Conservation (phyloP, 345 rosid genomes). For the Mercurialis annua region DNA sequence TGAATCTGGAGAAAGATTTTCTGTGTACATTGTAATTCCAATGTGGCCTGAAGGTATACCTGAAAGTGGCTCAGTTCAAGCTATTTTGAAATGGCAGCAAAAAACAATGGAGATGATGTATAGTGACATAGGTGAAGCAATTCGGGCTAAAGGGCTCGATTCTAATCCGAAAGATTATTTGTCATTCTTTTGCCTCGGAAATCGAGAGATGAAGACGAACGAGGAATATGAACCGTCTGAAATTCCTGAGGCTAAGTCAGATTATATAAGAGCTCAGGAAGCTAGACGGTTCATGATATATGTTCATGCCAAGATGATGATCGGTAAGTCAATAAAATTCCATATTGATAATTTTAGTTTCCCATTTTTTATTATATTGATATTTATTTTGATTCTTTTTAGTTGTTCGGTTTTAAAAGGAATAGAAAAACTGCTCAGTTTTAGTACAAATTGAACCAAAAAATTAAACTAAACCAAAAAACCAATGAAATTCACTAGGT, state of each 20-base stretch:
- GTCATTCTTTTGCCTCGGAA: conserved; percentile 53
- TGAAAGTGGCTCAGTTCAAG: conserved; percentile 46
- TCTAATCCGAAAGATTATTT: conserved; percentile 46
- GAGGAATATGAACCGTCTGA: conserved; percentile 37
- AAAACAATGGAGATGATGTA: conserved; percentile 61
- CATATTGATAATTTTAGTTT: background rate
- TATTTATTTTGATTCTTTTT: too few relatives aligned
- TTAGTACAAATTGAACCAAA: too few relatives aligned
- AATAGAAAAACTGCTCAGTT: too few relatives aligned
- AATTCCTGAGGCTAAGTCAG: conserved; percentile 34
- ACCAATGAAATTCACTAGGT: too few relatives aligned
- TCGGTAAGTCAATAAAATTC: conserved; percentile 31
- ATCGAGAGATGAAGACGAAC: conserved; percentile 30
- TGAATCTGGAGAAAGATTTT: conserved; percentile 45
- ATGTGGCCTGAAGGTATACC: conserved; percentile 67
- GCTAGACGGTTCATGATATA: conserved; percentile 55
- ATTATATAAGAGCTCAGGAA: conserved; percentile 45
- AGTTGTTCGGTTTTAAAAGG: too few relatives aligned
- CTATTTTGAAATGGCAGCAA: conserved; percentile 49
- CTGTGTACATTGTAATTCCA: conserved; percentile 42
- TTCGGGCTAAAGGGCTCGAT: conserved; percentile 33
- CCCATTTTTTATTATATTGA: too few relatives aligned
- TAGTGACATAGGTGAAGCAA: conserved; percentile 35
- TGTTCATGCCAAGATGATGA: conserved; percentile 58
- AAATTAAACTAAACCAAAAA: too few relatives aligned